Percentiles rank a stretch among this genome's conserved stretches.
phyloP scores from a whole-genome alignment of 345 rosid genomes.

The Lenwebbia sp. region DNA sequence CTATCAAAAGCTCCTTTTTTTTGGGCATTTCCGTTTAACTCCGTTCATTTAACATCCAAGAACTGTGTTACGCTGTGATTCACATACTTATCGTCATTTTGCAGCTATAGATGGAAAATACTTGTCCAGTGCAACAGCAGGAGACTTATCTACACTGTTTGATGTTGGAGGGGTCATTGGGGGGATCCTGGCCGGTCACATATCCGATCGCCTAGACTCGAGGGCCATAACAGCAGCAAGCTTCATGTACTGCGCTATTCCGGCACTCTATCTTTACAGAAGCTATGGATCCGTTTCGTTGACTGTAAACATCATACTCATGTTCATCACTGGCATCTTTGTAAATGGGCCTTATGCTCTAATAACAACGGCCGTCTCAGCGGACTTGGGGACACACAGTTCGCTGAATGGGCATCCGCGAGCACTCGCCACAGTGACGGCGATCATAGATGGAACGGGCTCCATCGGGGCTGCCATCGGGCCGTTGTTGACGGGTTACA shows the following conservation, averaged over 20 bases:
- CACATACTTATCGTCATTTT: background rate
- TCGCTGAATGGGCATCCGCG: constrained; percentile 75
- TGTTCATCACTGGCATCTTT: constrained; percentile 78
- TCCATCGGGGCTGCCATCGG: constrained; percentile 95
- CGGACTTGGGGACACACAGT: constrained; percentile 84
- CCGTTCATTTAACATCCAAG: background rate
- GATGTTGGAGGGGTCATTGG: constrained; percentile 94
- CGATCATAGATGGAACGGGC: constrained; percentile 96
- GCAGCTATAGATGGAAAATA: constrained; percentile 79
- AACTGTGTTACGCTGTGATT: background rate
- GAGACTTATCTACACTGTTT: constrained; percentile 83
- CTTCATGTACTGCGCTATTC: constrained; percentile 84
- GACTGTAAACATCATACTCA: constrained; percentile 42
- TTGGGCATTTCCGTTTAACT: background rate
- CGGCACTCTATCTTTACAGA: constrained; percentile 68
- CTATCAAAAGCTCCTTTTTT: background rate
- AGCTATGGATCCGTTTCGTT: constrained; percentile 66
- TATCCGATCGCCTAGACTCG: constrained; percentile 69
- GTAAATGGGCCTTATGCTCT: constrained; percentile 91
- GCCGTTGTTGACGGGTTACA: constrained; percentile 77
- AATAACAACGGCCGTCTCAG: constrained; percentile 88
- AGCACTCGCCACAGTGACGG: constrained; percentile 88
- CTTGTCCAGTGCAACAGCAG: constrained; percentile 60
- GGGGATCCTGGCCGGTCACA: constrained; percentile 88
- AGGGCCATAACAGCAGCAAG: constrained; percentile 87